phyloP scores from a whole-genome alignment of 305 asterid species.

The Petunia hybrid region DNA sequence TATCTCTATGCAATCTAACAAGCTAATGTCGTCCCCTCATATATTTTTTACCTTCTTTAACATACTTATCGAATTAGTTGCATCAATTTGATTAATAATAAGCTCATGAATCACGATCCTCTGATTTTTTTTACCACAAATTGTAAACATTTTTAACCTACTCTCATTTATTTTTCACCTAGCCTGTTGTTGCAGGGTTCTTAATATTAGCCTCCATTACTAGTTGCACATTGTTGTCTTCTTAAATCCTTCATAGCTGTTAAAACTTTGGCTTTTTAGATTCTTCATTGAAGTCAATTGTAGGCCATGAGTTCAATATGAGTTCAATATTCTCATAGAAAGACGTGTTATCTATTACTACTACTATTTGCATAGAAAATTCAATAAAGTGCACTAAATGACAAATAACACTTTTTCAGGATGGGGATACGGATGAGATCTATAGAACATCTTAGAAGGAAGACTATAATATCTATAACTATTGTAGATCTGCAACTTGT shows the following conservation, averaged over 20 bases:
- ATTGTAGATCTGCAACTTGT: constrained; percentile 40
- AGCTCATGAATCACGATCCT: too few species aligned
- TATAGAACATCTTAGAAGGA: constrained; percentile 44
- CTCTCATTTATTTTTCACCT: too few species aligned
- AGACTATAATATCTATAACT: constrained; percentile 1
- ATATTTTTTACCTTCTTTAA: too few species aligned
- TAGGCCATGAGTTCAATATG: neutral
- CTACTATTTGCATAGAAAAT: too few species aligned
- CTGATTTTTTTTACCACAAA: too few species aligned
- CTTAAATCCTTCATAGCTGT: constrained; percentile 24
- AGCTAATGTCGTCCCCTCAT: too few species aligned
- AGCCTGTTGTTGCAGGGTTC: too few species aligned
- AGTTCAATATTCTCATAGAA: constrained; percentile 6
- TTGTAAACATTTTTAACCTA: too few species aligned
- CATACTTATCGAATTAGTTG: too few species aligned
- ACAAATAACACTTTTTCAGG: constrained; percentile 53
- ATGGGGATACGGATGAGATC: constrained; percentile 45
- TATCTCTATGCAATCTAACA: too few species aligned
- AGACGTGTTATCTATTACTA: neutral
- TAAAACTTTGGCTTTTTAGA: neutral
- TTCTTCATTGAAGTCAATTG: neutral
- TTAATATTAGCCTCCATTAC: neutral
- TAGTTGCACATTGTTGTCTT: neutral
- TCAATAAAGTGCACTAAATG: constrained; percentile 38
- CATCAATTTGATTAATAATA: too few species aligned